A percentile compares a stretch with the other conserved stretches of the same genome.
phyloP scores from a whole-genome alignment of 2,329 filamentous ascomycete species.

The Geosmithia putterillii region DNA sequence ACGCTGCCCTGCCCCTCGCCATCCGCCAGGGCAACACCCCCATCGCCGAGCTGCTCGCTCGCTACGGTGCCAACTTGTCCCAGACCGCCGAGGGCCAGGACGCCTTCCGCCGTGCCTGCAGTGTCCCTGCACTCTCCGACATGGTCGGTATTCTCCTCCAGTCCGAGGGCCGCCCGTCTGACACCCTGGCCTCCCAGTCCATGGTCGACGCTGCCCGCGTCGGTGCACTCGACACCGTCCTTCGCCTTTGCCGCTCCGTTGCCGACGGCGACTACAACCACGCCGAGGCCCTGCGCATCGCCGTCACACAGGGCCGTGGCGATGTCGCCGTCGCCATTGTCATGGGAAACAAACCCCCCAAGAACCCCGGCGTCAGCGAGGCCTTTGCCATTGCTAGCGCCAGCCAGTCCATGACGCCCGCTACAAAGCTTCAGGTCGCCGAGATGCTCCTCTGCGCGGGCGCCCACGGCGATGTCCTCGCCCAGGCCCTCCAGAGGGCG shows the following conservation, averaged over 20 bases:
- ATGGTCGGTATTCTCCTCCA: constrained; percentile 35
- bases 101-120: constrained; percentile 39
- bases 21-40: constrained; percentile 28
- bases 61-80: constrained; percentile 35
- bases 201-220: constrained; percentile 38
- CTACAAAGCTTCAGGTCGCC: constrained; percentile 36
- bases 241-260: constrained; percentile 35
- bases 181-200: constrained; percentile 30
- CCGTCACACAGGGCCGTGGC: constrained; percentile 32
- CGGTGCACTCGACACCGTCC: constrained; percentile 36
- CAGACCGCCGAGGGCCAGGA: constrained; percentile 37
- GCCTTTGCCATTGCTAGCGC: constrained; percentile 35
- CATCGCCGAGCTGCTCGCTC: constrained; percentile 34
- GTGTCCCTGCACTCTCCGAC: constrained; percentile 28
- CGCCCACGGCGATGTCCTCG: constrained; percentile 36
- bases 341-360: constrained; percentile 38
- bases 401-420: constrained; percentile 30
- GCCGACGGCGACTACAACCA: constrained; percentile 40
- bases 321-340: constrained; percentile 44
- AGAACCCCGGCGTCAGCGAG: constrained; percentile 31
- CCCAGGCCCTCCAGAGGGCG: constrained; percentile 34
- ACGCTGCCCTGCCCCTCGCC: constrained; percentile 35
- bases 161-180: constrained; percentile 32
- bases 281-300: constrained; percentile 37
- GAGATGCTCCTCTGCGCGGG: constrained; percentile 48